These are phyloP conservation scores for Exophiala calicioides DNA, from an alignment of 2,329 filamentous ascomycete species.

Conservation along the genomic window DNA sequence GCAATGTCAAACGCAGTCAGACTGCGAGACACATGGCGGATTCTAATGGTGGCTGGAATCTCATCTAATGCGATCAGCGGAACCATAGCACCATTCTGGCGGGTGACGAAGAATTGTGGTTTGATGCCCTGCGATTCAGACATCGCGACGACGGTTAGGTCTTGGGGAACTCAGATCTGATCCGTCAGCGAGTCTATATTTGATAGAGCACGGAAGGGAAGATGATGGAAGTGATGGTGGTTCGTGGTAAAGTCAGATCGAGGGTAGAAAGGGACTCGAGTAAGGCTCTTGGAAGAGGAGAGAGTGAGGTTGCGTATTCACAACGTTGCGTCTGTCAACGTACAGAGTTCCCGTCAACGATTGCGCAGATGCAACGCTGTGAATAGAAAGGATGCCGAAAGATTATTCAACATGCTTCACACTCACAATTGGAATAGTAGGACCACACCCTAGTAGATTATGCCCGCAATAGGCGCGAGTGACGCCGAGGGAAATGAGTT, in stretches of 20 bases:
- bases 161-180: background rate
- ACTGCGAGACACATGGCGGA: constrained; percentile 41
- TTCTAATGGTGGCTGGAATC: constrained; percentile 40
- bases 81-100: constrained; percentile 43
- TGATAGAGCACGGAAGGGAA: background rate
- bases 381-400: background rate
- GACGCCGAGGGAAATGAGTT: constrained; percentile 1
- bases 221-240: background rate
- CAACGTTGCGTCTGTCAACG: no score
- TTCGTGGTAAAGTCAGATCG: no score
- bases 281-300: no score
- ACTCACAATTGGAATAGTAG: background rate
- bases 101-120: constrained; percentile 46
- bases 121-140: constrained; percentile 30
- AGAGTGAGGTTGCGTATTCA: background rate
- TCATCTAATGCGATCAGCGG: constrained; percentile 51
- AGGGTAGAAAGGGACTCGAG: no score
- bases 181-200: constrained; percentile 7
- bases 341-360: no score
- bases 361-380: background rate
- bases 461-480: no score
- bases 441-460: no score
- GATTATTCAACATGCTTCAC: background rate
- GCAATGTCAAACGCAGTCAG: constrained; percentile 41
- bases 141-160: constrained; percentile 1